A percentile compares a stretch with the other conserved stretches of the same genome.
Evolutionary conservation across 768 basidiomycete genomes (phyloP).

Genomic region (Paxillus involutus): DNA sequence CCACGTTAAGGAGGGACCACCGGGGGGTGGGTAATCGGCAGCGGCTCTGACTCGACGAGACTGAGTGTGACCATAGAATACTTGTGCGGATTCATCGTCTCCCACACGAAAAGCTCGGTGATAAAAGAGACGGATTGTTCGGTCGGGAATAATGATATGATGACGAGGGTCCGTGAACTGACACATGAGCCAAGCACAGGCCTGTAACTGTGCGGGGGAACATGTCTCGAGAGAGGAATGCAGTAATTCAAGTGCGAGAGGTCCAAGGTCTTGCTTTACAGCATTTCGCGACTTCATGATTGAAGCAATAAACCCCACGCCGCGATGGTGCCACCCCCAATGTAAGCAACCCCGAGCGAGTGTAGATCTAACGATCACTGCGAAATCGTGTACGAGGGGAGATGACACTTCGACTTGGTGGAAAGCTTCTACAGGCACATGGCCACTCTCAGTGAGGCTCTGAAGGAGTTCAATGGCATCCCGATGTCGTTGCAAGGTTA

Average conservation of each 20-base stretch:
- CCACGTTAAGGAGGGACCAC: constrained; percentile 46
- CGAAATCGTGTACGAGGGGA: constrained; percentile 37
- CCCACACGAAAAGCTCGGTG: constrained; percentile 31
- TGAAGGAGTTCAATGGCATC: constrained; percentile 50
- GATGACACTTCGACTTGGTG: constrained; percentile 34
- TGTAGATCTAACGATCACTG: constrained; percentile 47
- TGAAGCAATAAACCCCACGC: constrained; percentile 37
- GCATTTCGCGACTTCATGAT: constrained; percentile 25
- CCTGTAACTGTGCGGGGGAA: constrained; percentile 34
- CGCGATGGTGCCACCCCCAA: constrained; percentile 52
- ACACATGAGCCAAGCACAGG: constrained; percentile 43
- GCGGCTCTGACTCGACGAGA: constrained; percentile 26
- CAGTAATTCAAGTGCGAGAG: constrained; percentile 44
- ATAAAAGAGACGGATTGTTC: constrained; percentile 49
- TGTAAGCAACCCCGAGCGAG: constrained; percentile 52
- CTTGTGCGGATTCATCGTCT: constrained; percentile 36
- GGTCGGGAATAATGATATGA: constrained; percentile 40
- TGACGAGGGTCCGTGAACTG: constrained; percentile 30
- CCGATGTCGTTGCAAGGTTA: constrained; percentile 32
- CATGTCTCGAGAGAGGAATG: constrained; percentile 41
- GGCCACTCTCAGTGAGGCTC: constrained; percentile 41
- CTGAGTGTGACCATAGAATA: constrained; percentile 49
- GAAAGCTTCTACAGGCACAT: constrained; percentile 49
- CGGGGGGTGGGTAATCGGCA: constrained; percentile 52
- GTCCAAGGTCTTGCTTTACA: constrained; percentile 23